Conservation (phyloP, 2,329 filamentous ascomycete genomes). For the Aotearoamyces nothofagi region DNA sequence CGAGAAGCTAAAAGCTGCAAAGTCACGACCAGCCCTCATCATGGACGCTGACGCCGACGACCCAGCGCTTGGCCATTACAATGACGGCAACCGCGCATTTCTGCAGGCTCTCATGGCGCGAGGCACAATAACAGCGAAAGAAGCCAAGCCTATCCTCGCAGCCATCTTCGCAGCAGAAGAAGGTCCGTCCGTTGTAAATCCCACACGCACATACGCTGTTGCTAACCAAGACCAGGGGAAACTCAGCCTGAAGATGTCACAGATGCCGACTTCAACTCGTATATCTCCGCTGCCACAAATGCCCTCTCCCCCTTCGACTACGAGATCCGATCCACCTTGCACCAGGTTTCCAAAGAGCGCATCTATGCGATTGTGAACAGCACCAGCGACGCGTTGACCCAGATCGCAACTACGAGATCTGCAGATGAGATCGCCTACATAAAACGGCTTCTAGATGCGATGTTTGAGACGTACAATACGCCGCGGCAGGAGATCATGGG, state of each 20-base stretch:
- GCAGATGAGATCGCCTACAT: constrained; percentile 83
- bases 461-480: constrained; percentile 84
- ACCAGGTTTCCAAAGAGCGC: constrained; percentile 52
- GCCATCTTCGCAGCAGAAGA: constrained; percentile 45
- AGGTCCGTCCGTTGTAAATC: neutral
- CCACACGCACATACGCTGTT: neutral
- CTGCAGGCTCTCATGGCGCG: constrained; percentile 76
- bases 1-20: too few species aligned
- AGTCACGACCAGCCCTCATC: constrained; percentile 5
- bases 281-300: constrained; percentile 54
- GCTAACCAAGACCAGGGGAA: constrained; percentile 10
- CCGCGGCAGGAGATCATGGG: constrained; percentile 70
- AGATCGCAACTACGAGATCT: constrained; percentile 67
- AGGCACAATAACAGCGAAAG: constrained; percentile 59
- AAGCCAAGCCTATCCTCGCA: constrained; percentile 61
- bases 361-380: constrained; percentile 80
- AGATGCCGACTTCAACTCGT: constrained; percentile 49
- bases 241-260: constrained; percentile 48
- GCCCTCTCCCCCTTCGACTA: constrained; percentile 70
- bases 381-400: constrained; percentile 69
- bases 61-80: constrained; percentile 8
- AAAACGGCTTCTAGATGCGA: constrained; percentile 72
- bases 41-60: constrained; percentile 8
- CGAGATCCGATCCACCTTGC: constrained; percentile 62
- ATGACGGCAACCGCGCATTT: constrained; percentile 68